A percentile compares a stretch with the other conserved stretches of the same genome.
phyloP scores from a whole-genome alignment of 805 yeast species.

The Kuraishia cidri region DNA sequence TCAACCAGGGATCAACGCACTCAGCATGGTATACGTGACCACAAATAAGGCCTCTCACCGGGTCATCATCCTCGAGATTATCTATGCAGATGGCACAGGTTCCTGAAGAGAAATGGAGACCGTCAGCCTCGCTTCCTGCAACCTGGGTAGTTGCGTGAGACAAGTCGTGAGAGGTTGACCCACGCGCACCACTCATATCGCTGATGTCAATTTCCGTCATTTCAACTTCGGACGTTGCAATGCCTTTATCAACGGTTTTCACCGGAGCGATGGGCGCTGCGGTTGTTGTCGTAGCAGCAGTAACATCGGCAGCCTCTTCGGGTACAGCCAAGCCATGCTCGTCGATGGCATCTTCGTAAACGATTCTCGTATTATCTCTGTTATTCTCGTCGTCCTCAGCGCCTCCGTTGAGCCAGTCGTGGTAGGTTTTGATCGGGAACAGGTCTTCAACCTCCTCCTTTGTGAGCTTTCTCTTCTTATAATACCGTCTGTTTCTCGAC shows the following conservation, averaged over 20 bases:
- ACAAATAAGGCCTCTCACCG: slow-evolving; percentile 67
- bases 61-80: slow-evolving; percentile 47
- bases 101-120: slow-evolving; percentile 53
- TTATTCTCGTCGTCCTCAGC: slow-evolving; percentile 37
- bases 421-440: slow-evolving; percentile 50
- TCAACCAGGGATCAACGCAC: slow-evolving; percentile 80
- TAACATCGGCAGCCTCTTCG: background rate
- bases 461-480: slow-evolving; percentile 40
- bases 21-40: slow-evolving; percentile 78
- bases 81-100: slow-evolving; percentile 77
- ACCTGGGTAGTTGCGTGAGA: slow-evolving; percentile 2
- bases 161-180: background rate
- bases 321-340: slow-evolving; percentile 6
- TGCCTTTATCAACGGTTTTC: background rate
- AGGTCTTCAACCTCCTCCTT: slow-evolving; percentile 49
- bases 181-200: background rate
- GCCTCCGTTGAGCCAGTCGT: slow-evolving; percentile 56
- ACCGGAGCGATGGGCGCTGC: background rate
- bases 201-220: background rate
- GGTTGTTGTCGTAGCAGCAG: background rate
- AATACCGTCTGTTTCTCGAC: slow-evolving; percentile 1
- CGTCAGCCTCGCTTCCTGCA: slow-evolving; percentile 7
- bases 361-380: slow-evolving; percentile 26
- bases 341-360: slow-evolving; percentile 28
- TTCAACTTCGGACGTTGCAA: slow-evolving; percentile 1